Base-by-base conservation (phyloP, 768 basidiomycete species). In the Hydnomerulius pinastri region DNA sequence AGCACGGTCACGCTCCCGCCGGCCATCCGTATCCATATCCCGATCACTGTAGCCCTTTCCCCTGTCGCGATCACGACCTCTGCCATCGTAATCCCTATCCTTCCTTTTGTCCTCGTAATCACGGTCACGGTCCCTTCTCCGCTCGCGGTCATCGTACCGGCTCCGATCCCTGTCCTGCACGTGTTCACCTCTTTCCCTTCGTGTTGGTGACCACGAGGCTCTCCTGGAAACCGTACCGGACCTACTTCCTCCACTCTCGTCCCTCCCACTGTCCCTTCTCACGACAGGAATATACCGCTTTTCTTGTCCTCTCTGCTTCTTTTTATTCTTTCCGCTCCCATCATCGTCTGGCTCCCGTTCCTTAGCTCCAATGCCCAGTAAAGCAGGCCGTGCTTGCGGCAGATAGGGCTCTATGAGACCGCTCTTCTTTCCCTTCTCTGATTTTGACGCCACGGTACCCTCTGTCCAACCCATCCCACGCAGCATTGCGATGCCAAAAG, bases 391-490 rank as follows among this genome's bases (percentile, higher is more conserved):
- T 2, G 89, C 74, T 47, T 78, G 73, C 0, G 97, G 97, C 0
- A 95, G 70, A 65, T 92, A 94, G 2, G 94, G 87, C 58, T 92
- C 83, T 2, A 82, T 76, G 13, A 83, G 65, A 2, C 83, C 88
- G 52, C 81, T 73, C 44, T 69, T 68, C 2, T 57, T 77, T 13
- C 82, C 77, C 8, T 79, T 74, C 30, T 80, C 83, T 37, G 37
- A 48, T 40, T 80, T 76, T 20, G 84, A 77, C 3, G 90, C 90
- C 4, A 86, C 83, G 4, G 79, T 79, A 1, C 90, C 88, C 29
- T 89, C 85, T 53, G 90, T 90, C 93, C 93, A 98, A 2, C 95
- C 95, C 97, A 98, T 98, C 0, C 96, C 96, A 38, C 94, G 81
- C 4, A 97, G 76, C 59, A 98, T 79, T 6, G 97, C 97, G 4